Conservation (phyloP, 306 rosid genomes). For the Pueraria montana region DNA sequence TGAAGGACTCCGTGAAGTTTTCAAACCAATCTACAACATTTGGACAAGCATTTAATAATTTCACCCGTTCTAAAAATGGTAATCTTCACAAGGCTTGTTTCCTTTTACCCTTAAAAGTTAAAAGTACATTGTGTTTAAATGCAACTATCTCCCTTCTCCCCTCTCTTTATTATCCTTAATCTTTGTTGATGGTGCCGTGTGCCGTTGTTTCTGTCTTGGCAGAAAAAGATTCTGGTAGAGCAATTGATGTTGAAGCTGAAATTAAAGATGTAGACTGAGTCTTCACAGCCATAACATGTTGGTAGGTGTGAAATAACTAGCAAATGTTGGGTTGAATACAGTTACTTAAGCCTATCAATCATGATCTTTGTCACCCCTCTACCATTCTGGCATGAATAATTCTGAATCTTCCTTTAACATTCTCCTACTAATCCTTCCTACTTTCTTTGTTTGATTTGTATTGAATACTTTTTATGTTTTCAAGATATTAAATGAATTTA, state of each 20-base stretch:
- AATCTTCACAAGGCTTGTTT: constrained; percentile 38
- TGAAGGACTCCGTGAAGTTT: constrained; percentile 80
- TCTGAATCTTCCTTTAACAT: too few species aligned
- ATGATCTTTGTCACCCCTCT: not conserved
- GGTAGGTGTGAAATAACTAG: constrained; percentile 46
- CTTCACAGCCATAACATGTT: constrained; percentile 37
- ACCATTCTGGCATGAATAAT: not conserved
- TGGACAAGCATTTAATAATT: constrained; percentile 83
- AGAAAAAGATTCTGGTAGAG: constrained; percentile 74
- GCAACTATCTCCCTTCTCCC: not conserved
- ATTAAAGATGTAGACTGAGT: constrained; percentile 86
- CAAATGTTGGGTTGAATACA: constrained; percentile 16
- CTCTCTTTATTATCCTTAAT: not conserved
- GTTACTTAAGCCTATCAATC: not conserved
- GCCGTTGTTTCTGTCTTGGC: constrained; percentile 31
- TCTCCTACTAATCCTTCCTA: not conserved
- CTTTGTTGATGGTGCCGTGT: constrained; percentile 11
- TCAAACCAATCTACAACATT: constrained; percentile 85
- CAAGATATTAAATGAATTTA: not conserved
- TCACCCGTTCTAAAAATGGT: constrained; percentile 75
- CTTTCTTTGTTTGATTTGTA: too few species aligned
- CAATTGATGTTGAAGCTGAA: constrained; percentile 94
- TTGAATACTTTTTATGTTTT: not conserved
- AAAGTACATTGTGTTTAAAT: not conserved
- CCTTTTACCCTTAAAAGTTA: constrained; percentile 1